Conservation (phyloP, 768 basidiomycete genomes). For the Pleurotus giganteus region DNA sequence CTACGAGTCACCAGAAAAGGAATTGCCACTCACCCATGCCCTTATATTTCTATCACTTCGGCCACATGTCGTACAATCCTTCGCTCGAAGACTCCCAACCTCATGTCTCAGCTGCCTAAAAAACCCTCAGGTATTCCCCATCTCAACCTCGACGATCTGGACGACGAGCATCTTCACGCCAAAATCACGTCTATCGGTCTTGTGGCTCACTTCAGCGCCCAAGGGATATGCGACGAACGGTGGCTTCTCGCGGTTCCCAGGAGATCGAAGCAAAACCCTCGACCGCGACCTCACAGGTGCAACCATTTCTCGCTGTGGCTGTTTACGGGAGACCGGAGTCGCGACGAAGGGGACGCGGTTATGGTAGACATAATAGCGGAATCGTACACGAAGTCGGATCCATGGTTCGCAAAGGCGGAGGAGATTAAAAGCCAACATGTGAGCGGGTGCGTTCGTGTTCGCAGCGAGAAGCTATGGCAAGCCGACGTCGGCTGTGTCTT, state of each 20-base stretch:
- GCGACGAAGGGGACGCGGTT: slow-evolving; percentile 11
- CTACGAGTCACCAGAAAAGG: not conserved
- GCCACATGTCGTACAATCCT: not conserved
- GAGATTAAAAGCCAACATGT: not conserved
- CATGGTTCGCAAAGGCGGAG: not conserved
- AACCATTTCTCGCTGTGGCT: slow-evolving; percentile 23
- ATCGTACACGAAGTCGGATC: slow-evolving; percentile 12
- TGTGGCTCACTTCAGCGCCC: slow-evolving; percentile 14
- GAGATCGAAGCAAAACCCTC: slow-evolving; percentile 1
- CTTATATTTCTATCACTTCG: not conserved
- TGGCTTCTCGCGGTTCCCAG: slow-evolving; percentile 9
- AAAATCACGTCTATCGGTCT: slow-evolving; percentile 18
- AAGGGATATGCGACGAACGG: slow-evolving; percentile 22
- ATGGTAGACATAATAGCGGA: slow-evolving; percentile 16
- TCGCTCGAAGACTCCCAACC: not conserved
- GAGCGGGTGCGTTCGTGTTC: not conserved
- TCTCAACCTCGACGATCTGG: slow-evolving; percentile 1
- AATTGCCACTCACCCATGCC: not conserved
- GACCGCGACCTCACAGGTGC: slow-evolving; percentile 13
- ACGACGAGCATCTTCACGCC: not conserved
- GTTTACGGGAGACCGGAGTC: slow-evolving; percentile 9
- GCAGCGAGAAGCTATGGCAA: not conserved
- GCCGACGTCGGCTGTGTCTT: slow-evolving; percentile 16
- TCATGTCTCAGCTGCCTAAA: not conserved
- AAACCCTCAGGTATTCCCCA: not conserved